These are phyloP conservation scores for Sarocladium strictum DNA, from an alignment of 2,329 filamentous ascomycete genomes.

Conservation along the genomic window DNA sequence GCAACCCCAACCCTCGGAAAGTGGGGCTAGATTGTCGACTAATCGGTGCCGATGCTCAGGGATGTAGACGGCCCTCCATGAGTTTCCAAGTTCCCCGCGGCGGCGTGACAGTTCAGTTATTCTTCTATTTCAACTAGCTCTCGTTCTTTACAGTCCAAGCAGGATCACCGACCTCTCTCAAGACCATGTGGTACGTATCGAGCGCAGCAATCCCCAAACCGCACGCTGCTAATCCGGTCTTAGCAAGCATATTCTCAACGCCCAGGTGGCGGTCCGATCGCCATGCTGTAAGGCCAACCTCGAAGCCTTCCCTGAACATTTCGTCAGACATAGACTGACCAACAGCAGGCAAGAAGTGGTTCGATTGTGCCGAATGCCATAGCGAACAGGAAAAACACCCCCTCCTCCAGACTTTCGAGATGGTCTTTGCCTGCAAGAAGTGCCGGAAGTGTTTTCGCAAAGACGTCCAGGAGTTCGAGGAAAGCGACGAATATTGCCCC, in stretches of 20 bases:
- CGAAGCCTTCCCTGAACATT: neutral
- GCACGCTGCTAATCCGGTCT: conserved; percentile 9
- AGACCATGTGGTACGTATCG: conserved; percentile 30
- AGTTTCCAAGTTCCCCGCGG: conserved; percentile 1
- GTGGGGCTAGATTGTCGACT: neutral
- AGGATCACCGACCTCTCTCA: too few relatives aligned
- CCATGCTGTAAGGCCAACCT: conserved; percentile 70
- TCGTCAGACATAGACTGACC: neutral
- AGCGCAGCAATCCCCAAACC: neutral
- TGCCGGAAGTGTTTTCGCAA: conserved; percentile 98
- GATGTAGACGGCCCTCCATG: conserved; percentile 2
- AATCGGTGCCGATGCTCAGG: neutral
- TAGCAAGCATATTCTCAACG: conserved; percentile 98
- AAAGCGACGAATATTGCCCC: conserved; percentile 97
- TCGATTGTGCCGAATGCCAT: conserved; percentile 96
- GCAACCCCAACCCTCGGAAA: neutral
- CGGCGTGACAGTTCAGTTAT: neutral
- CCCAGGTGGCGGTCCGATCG: conserved; percentile 91
- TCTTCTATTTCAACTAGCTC: neutral
- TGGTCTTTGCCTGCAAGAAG: conserved; percentile 97
- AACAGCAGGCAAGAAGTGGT: conserved; percentile 81
- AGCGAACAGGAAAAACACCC: conserved; percentile 71
- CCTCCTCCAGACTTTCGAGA: conserved; percentile 73
- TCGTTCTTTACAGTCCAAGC: neutral
- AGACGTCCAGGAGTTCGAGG: conserved; percentile 85